phyloP scores from a whole-genome alignment of 257 asterid species.

The Solanum sitiens region DNA sequence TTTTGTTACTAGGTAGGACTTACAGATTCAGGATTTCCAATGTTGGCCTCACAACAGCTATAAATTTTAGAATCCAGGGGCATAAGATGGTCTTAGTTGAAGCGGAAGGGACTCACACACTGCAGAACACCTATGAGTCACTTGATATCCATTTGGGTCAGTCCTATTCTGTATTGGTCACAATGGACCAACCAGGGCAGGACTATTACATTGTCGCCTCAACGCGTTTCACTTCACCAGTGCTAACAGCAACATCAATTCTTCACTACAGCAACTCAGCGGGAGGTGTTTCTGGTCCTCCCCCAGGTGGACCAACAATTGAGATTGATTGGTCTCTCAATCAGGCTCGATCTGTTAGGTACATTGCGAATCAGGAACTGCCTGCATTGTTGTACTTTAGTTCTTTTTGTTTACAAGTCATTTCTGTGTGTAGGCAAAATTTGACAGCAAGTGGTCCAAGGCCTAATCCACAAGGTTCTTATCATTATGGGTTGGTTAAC shows the following conservation, averaged over 20 bases:
- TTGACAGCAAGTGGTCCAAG: constrained; percentile 43
- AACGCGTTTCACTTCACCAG: constrained; percentile 31
- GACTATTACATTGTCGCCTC: constrained; percentile 26
- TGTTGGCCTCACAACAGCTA: constrained; percentile 28
- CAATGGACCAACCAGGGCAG: constrained; percentile 28
- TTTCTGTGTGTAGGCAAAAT: constrained; percentile 22
- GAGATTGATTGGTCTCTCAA: constrained; percentile 44
- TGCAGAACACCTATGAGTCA: constrained; percentile 29
- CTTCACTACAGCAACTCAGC: constrained; percentile 35
- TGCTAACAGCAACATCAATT: constrained; percentile 26
- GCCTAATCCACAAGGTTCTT: constrained; percentile 50
- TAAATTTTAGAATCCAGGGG: constrained; percentile 35
- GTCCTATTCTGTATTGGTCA: constrained; percentile 31
- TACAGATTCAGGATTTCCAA: constrained; percentile 38
- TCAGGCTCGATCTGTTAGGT: constrained; percentile 45
- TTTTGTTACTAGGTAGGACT: constrained; percentile 22
- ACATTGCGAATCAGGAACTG: not conserved
- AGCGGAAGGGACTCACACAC: constrained; percentile 36
- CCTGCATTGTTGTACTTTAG: not conserved
- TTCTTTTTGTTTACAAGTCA: not conserved
- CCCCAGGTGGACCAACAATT: constrained; percentile 32
- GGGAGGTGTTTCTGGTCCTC: constrained; percentile 18
- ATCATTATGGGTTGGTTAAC: constrained; percentile 40
- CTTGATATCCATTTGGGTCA: constrained; percentile 41
- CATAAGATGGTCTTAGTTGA: constrained; percentile 38